These are phyloP conservation scores for Cladophialophora psammophila DNA, from an alignment of 2,329 filamentous ascomycete genomes.

Conservation along the genomic window DNA sequence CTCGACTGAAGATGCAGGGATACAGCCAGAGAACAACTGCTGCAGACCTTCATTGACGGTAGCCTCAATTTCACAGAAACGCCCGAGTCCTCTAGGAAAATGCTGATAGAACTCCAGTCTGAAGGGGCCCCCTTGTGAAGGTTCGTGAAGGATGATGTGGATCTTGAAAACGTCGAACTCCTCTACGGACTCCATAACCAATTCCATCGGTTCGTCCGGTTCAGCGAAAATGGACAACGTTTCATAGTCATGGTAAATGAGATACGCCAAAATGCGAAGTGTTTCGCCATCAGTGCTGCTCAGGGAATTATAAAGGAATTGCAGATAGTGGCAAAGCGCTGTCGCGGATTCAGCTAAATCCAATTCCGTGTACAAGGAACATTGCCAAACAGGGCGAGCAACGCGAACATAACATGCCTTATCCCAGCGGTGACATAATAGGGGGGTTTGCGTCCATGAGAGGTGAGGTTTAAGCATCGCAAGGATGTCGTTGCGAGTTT, in stretches of 20 bases:
- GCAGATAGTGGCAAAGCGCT: too few relatives aligned
- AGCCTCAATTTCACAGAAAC: background rate
- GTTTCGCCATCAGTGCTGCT: background rate
- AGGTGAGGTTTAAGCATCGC: background rate
- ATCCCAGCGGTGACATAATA: background rate
- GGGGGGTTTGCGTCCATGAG: slow-evolving; percentile 2
- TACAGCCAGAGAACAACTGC: background rate
- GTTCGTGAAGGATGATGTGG: background rate
- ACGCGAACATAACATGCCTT: background rate
- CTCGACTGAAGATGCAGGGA: too few relatives aligned
- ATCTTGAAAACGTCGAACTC: background rate
- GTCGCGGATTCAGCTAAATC: too few relatives aligned
- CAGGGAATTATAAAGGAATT: background rate
- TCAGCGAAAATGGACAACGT: background rate
- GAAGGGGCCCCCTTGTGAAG: too few relatives aligned
- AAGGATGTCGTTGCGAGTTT: background rate
- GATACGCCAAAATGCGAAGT: background rate
- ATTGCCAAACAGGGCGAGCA: background rate
- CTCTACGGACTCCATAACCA: background rate
- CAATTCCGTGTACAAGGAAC: too few relatives aligned
- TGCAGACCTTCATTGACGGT: background rate
- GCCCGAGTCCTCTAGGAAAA: background rate
- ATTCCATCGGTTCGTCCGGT: background rate
- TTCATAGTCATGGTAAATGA: too few relatives aligned
- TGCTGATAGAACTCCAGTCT: background rate